phyloP scores from a whole-genome alignment of 179 eudicot species.

The Corrigiola litoralis region DNA sequence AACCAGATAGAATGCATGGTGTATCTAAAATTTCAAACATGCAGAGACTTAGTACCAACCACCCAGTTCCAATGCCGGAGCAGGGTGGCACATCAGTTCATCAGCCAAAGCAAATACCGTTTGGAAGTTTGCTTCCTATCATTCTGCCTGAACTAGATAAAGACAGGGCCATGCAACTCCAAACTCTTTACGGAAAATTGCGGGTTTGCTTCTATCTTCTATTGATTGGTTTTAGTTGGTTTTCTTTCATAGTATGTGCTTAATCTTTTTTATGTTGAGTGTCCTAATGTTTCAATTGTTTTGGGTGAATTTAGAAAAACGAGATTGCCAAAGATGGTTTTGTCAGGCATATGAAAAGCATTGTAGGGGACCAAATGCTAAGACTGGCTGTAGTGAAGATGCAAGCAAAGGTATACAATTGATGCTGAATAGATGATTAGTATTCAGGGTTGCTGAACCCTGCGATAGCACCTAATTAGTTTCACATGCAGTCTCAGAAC shows the following conservation, averaged over 20 bases:
- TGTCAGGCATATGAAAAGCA: constrained; percentile 65
- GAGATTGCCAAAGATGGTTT: constrained; percentile 79
- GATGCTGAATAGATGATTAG: not conserved
- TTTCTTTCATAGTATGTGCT: not conserved
- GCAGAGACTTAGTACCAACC: constrained; percentile 42
- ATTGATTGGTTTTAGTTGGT: not conserved
- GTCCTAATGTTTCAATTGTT: constrained; percentile 6
- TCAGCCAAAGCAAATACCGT: constrained; percentile 71
- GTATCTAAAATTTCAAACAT: constrained; percentile 36
- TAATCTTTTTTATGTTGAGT: not conserved
- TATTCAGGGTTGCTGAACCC: not conserved
- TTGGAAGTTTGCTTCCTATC: constrained; percentile 80
- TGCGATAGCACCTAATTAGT: constrained; percentile 26
- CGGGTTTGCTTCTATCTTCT: constrained; percentile 38
- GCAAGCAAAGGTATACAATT: constrained; percentile 57
- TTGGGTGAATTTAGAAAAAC: constrained; percentile 55
- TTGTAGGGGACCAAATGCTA: constrained; percentile 94
- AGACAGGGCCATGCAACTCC: constrained; percentile 75
- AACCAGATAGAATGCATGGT: constrained; percentile 25
- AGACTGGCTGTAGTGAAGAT: constrained; percentile 74
- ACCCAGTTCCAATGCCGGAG: constrained; percentile 38
- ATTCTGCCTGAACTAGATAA: constrained; percentile 82
- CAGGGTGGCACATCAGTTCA: constrained; percentile 37
- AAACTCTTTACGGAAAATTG: constrained; percentile 51
- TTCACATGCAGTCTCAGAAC: constrained; percentile 39